A percentile compares a stretch with the other conserved stretches of the same genome.
phyloP scores from a whole-genome alignment of 2,329 filamentous ascomycete species.

The Botrytis elliptica region DNA sequence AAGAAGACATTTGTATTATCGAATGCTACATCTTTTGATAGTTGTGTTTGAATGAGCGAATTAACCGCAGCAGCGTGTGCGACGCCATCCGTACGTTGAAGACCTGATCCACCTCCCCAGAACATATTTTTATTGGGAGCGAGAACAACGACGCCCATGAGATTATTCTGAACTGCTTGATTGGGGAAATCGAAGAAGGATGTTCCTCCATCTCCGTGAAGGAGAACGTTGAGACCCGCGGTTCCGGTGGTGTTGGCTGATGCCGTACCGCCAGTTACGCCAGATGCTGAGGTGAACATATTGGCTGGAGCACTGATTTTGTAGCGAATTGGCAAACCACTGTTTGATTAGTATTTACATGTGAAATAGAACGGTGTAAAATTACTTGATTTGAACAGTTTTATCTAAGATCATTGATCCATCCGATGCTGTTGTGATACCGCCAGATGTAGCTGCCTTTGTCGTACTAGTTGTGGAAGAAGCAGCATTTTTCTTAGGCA shows the following conservation, averaged over 20 bases:
- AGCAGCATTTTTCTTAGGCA: constrained; percentile 29
- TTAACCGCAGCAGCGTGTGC: constrained; percentile 56
- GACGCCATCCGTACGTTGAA: constrained; percentile 54
- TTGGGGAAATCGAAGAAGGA: constrained; percentile 76
- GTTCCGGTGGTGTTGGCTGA: constrained; percentile 39
- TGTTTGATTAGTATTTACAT: constrained; percentile 30
- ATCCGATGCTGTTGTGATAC: constrained; percentile 46
- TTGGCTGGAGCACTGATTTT: constrained; percentile 54
- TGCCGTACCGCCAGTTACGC: constrained; percentile 47
- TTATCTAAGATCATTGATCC: constrained; percentile 56
- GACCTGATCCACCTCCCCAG: constrained; percentile 56
- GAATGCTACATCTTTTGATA: constrained; percentile 55
- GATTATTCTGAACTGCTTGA: constrained; percentile 71
- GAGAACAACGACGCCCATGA: constrained; percentile 73
- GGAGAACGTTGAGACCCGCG: constrained; percentile 55
- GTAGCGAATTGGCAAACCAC: constrained; percentile 54
- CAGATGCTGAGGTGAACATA: constrained; percentile 51
- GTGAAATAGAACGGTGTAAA: constrained; percentile 21
- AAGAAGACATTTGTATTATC: constrained; percentile 54
- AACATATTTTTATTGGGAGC: constrained; percentile 55
- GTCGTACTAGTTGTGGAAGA: constrained; percentile 9
- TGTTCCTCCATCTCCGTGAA: constrained; percentile 60
- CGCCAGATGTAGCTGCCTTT: constrained; percentile 21
- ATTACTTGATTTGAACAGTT: constrained; percentile 54
- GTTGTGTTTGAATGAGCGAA: constrained; percentile 49